Base-by-base conservation (phyloP, 2,329 filamentous ascomycete species). In the Kalmusia sp. region DNA sequence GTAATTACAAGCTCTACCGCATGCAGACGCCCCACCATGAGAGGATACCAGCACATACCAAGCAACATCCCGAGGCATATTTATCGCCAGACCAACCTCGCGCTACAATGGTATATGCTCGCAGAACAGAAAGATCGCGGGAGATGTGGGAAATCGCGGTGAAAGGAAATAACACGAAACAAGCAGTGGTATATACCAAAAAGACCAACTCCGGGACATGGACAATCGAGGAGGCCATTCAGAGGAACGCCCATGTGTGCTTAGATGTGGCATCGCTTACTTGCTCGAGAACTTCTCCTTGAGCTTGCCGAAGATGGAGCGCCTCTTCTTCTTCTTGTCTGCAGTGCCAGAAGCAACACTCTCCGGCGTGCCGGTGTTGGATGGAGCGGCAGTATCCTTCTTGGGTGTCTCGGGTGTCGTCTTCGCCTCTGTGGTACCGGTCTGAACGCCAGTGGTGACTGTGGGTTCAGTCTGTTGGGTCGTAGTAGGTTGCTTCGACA, bases 271-370 rank as follows among this genome's bases (percentile, higher is more conserved):
- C 24, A 38, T 46, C 55, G 45, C 54, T 60, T 67, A 68, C 53
- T 70, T 70, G 61, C 58, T 61, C 31, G 31, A 62, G 46, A 81
- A 68, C 73, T 79, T 80, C 52, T 80, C 78, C 76, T 80, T 80
- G 55, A 82, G 58, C 70, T 76, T 79, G 59, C 75, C 75, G 54
- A 81, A 80, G 64, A 81, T 72, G 49, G 74, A 76, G 43, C 74
- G 74, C 65, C 78, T 73, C 73, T 79, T 79, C 69, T 78, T 79
- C 68, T 79, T 78, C 73, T 79, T 77, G 41, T 68, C 63, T 41
- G 63, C 61, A 55, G 48, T 65, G 51, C 64, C 68, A 51, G 54
- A 65, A 28, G 59, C 67, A 45, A 70, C 58, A 52, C 72, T 77
- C 47, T 77, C 64, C n/a, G 77, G 72, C 6, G 76, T 77, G 22